Evolutionary conservation across 164 flowering plant species (phyloP).

Genomic region (Magnolia changhungtana): DNA sequence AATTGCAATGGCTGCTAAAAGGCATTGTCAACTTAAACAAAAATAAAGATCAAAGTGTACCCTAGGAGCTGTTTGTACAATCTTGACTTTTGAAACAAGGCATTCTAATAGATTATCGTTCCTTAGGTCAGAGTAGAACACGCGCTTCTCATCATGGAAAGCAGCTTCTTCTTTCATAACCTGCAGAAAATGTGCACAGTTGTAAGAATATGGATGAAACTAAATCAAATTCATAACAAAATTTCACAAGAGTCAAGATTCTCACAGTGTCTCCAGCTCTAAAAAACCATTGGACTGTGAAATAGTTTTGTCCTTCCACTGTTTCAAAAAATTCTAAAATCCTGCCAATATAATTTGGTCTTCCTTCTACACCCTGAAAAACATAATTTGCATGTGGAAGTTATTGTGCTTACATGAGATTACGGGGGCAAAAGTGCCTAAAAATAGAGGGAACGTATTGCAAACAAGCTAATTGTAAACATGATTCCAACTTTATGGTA

Average conservation of each 20-base stretch:
- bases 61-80: slow-evolving; percentile 41
- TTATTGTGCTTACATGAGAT: background rate
- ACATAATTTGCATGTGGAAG: background rate
- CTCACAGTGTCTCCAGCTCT: slow-evolving; percentile 88
- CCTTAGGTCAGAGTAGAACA: slow-evolving; percentile 73
- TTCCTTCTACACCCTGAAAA: slow-evolving; percentile 62
- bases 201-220: slow-evolving; percentile 9
- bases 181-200: slow-evolving; percentile 31
- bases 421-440: background rate
- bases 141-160: slow-evolving; percentile 75
- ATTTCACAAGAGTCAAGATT: slow-evolving; percentile 4
- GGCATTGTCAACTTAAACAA: background rate
- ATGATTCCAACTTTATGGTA: background rate
- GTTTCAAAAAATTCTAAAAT: slow-evolving; percentile 83
- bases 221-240: background rate
- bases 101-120: slow-evolving; percentile 87
- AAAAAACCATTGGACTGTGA: slow-evolving; percentile 86
- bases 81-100: slow-evolving; percentile 67
- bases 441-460: background rate
- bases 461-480: background rate
- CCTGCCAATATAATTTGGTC: slow-evolving; percentile 57
- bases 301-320: slow-evolving; percentile 59
- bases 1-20: background rate
- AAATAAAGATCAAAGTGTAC: slow-evolving; percentile 36
- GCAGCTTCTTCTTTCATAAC: slow-evolving; percentile 59